Percentiles rank a stretch among this genome's conserved stretches.
Evolutionary conservation across 2,329 filamentous ascomycete species (phyloP).

Genomic region (Aureobasidium sp.): DNA sequence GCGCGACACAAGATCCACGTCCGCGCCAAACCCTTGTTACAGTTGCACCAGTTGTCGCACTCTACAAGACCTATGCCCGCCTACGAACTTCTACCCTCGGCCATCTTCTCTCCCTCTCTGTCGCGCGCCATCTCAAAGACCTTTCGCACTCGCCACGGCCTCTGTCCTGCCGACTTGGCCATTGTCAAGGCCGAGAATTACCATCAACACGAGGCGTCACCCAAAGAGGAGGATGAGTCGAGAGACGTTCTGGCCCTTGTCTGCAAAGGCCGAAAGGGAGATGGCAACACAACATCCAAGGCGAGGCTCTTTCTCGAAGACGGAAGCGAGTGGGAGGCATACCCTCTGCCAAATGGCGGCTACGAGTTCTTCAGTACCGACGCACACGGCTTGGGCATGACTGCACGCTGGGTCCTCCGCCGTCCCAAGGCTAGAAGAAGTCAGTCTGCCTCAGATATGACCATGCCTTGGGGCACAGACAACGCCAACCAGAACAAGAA

Average conservation of each 20-base stretch:
- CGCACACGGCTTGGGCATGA: constrained; percentile 48
- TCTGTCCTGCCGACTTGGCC: constrained; percentile 62
- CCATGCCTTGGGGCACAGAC: constrained; percentile 16
- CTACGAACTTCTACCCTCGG: constrained; percentile 60
- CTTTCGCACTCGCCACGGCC: constrained; percentile 52
- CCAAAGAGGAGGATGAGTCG: constrained; percentile 43
- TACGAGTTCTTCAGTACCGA: constrained; percentile 53
- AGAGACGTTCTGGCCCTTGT: constrained; percentile 59
- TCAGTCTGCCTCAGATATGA: constrained; percentile 18
- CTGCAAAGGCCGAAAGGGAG: constrained; percentile 40
- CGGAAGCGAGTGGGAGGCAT: constrained; percentile 37
- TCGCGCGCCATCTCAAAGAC: constrained; percentile 54
- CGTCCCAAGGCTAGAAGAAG: constrained; percentile 20
- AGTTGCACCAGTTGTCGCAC: constrained; percentile 58
- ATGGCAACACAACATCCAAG: constrained; percentile 46
- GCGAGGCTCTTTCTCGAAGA: constrained; percentile 59
- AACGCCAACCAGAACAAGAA: constrained; percentile 13
- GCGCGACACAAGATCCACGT: constrained; percentile 54
- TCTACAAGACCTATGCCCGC: constrained; percentile 56
- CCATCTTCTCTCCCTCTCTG: constrained; percentile 49
- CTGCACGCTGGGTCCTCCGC: constrained; percentile 61
- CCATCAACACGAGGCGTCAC: constrained; percentile 33
- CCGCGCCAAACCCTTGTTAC: constrained; percentile 59
- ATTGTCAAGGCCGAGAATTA: constrained; percentile 65
- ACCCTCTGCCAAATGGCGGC: constrained; percentile 33